A percentile compares a stretch with the other conserved stretches of the same genome.
These are phyloP conservation scores for Dianthus caryophyllus DNA, from an alignment of 148 eudicot species.

Conservation along the genomic window DNA sequence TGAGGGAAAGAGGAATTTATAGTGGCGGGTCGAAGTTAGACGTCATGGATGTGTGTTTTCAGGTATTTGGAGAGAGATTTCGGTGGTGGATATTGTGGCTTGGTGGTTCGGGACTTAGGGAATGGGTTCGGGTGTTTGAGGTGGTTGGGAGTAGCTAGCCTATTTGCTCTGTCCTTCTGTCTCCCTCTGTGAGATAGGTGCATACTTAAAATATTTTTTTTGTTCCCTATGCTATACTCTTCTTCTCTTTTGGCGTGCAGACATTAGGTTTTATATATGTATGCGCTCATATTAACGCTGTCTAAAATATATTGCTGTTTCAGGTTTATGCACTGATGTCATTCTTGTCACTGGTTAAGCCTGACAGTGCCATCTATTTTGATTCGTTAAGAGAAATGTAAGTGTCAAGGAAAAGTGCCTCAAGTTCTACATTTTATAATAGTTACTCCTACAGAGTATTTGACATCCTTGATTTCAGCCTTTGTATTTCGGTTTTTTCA, in stretches of 20 bases:
- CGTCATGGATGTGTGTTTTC: no score
- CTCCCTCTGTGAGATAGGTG: background rate
- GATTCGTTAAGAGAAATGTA: constrained; percentile 92
- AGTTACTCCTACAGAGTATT: background rate
- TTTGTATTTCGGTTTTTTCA: background rate
- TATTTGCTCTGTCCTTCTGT: background rate
- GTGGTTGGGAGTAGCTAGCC: background rate
- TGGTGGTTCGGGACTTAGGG: no score
- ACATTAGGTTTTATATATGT: background rate
- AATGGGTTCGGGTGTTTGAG: no score
- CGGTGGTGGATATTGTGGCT: no score
- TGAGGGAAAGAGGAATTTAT: no score
- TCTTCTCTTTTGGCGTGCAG: background rate
- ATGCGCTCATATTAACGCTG: background rate
- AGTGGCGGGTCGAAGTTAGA: no score
- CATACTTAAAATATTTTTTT: background rate
- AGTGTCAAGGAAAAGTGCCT: constrained; percentile 29
- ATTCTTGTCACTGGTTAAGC: constrained; percentile 69
- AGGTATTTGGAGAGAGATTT: no score
- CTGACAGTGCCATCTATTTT: constrained; percentile 72
- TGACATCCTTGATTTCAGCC: background rate
- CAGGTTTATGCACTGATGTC: constrained; percentile 97
- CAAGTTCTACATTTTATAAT: background rate
- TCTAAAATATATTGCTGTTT: constrained; percentile 17
- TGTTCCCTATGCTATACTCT: background rate